Evolutionary conservation across 2,329 filamentous ascomycete genomes (phyloP), one percentile per base, ranked within the genome.

Genomic region (Aspergillus tubingensis): DNA sequence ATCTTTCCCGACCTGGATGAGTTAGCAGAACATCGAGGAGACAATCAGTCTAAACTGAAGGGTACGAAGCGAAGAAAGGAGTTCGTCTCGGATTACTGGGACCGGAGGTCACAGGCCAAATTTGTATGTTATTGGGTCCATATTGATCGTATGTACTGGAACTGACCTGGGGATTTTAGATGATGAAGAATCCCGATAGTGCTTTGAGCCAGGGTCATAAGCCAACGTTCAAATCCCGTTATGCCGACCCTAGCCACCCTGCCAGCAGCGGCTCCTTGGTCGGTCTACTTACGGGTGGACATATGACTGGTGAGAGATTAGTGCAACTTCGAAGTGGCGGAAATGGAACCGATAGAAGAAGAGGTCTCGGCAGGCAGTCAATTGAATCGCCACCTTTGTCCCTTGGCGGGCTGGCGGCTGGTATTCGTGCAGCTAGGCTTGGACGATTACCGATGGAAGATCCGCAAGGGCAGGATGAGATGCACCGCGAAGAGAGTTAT

Each of bases 31-130:
- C 27, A 30, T 15, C 15, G 53, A 8, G 17, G 51, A 3, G 52
- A 60, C 23, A 53, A 55, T 15, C 19, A 57, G 36, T 36, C 32
- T 5, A 36, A 15, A 36, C 11, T 36, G 10, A 52, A 55, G 44
- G 44, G 47, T 11, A 23, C 49, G 1, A 57, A 38, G 27, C 53
- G 58, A 23, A 48, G 53, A 3, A 58, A 58, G 47, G 17, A n/a
- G 19, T 60, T 60, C 19, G 13, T 60, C 7, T 53, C 49, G n/a
- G 53, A 60, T 44, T 60, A 60, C 21, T 30, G 43, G 25, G 58
- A 60, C 19, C 44, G 58, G 10, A 50, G 44, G 36, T 53, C 58
- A 3, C 58, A 60, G 6, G 58, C 48, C 3, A 55, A 57, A 27
- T 60, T 56, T n/a, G 58, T 60, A 5, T 27, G 58, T 51, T 0